Percentiles rank a stretch among this genome's conserved stretches.
Conservation (phyloP, 768 basidiomycete genomes). For the Boletus vermiculosoides region DNA sequence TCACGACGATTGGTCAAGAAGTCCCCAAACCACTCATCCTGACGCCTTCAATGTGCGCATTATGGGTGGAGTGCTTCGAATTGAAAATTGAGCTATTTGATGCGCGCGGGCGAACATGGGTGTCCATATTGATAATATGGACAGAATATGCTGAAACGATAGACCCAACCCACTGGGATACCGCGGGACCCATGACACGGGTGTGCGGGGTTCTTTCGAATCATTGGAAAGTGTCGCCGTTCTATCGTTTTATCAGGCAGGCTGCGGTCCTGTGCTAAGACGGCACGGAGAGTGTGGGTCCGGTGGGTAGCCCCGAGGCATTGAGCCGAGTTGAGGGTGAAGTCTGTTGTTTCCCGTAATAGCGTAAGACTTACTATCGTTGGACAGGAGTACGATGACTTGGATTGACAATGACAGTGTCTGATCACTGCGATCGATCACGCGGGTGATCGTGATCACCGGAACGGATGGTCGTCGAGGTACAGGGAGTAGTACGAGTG, state of each 20-base stretch:
- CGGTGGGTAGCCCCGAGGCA: slow-evolving; percentile 9
- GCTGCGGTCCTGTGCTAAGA: slow-evolving; percentile 26
- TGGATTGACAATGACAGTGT: slow-evolving; percentile 23
- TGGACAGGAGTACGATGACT: slow-evolving; percentile 2
- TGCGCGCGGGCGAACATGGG: slow-evolving; percentile 14
- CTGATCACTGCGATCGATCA: slow-evolving; percentile 34
- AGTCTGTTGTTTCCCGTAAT: not conserved
- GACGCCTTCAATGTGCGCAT: slow-evolving; percentile 17
- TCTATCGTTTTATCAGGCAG: slow-evolving; percentile 12
- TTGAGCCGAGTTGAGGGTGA: not conserved
- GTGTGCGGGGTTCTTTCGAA: slow-evolving; percentile 14
- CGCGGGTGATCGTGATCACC: slow-evolving; percentile 34
- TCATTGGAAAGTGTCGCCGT: slow-evolving; percentile 19
- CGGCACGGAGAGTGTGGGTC: slow-evolving; percentile 14
- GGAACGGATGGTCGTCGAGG: slow-evolving; percentile 25
- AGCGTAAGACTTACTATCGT: not conserved
- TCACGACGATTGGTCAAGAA: slow-evolving; percentile 25
- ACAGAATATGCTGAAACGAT: slow-evolving; percentile 5
- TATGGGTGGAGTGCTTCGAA: slow-evolving; percentile 27
- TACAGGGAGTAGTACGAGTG: slow-evolving; percentile 11
- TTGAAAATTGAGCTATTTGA: slow-evolving; percentile 29
- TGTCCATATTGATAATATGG: slow-evolving; percentile 18
- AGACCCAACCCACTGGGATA: slow-evolving; percentile 18
- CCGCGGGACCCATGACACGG: slow-evolving; percentile 8
- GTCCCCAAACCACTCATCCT: not conserved